phyloP scores from a whole-genome alignment of 2,329 filamentous ascomycete species.

The Fonsecaea monophora region DNA sequence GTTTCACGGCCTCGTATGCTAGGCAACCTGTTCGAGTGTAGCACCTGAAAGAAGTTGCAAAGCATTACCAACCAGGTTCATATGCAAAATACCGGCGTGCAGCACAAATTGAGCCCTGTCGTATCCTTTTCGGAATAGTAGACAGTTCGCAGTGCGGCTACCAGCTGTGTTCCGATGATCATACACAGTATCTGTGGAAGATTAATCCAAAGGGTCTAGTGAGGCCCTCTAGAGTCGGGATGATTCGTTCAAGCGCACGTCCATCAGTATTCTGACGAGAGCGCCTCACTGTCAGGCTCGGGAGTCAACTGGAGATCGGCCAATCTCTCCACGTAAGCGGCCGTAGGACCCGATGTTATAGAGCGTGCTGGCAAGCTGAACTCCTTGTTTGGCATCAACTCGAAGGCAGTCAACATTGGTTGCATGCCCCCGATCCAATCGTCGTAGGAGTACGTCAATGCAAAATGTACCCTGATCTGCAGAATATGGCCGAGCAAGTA shows the following conservation, averaged over 20 bases:
- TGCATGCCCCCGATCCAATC: conserved; percentile 29
- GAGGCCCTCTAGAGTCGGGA: neutral
- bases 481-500: conserved; percentile 24
- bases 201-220: neutral
- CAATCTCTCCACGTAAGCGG: conserved; percentile 2
- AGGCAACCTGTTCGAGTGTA: neutral
- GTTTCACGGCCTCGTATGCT: neutral
- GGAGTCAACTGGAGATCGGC: neutral
- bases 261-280: neutral
- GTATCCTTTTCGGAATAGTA: neutral
- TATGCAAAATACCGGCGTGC: neutral
- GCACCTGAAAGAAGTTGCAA: neutral
- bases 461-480: conserved; percentile 20
- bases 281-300: neutral
- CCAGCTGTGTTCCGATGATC: neutral
- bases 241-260: neutral
- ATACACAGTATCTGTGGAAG: neutral
- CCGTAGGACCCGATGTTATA: neutral
- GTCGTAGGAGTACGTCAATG: conserved; percentile 25
- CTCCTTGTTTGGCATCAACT: conserved; percentile 12
- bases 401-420: conserved; percentile 26
- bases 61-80: neutral
- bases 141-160: neutral
- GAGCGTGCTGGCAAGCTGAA: neutral
- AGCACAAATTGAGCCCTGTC: neutral